Percentiles rank a stretch among this genome's conserved stretches.
Conservation (phyloP, 306 rosid species). For the Delonix regia region DNA sequence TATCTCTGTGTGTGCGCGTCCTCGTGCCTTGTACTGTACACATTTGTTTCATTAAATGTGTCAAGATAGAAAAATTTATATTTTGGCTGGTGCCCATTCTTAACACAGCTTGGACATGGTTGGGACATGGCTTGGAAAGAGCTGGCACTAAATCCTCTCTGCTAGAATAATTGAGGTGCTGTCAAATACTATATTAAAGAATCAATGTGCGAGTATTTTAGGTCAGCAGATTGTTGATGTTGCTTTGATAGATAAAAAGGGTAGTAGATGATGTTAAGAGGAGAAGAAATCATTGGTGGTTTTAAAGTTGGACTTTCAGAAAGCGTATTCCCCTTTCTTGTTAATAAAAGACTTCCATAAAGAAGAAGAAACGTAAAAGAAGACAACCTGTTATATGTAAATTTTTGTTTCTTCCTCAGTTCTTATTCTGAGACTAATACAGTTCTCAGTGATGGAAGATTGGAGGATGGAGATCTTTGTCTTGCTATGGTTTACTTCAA, state of each 20-base stretch:
- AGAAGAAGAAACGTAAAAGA: neutral
- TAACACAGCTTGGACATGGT: too few species aligned
- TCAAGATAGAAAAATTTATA: too few species aligned
- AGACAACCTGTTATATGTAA: neutral
- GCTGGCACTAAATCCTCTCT: neutral
- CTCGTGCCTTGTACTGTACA: neutral
- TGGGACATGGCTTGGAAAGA: too few species aligned
- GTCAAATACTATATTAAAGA: neutral
- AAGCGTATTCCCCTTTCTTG: neutral
- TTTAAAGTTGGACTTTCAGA: too few species aligned
- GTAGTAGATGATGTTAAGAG: neutral
- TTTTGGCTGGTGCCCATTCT: too few species aligned
- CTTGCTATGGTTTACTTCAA: constrained; percentile 16
- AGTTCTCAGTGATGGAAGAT: neutral
- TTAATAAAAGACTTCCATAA: neutral
- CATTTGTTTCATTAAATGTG: neutral
- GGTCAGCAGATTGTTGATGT: neutral
- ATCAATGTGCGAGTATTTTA: neutral
- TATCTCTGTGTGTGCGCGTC: neutral
- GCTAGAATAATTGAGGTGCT: neutral
- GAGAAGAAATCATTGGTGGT: neutral
- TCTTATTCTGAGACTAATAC: neutral
- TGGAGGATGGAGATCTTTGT: too few species aligned
- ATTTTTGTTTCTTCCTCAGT: neutral
- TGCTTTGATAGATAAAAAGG: neutral